Evolutionary conservation across 2,329 filamentous ascomycete species (phyloP).

Genomic region (Eutypella sp.): DNA sequence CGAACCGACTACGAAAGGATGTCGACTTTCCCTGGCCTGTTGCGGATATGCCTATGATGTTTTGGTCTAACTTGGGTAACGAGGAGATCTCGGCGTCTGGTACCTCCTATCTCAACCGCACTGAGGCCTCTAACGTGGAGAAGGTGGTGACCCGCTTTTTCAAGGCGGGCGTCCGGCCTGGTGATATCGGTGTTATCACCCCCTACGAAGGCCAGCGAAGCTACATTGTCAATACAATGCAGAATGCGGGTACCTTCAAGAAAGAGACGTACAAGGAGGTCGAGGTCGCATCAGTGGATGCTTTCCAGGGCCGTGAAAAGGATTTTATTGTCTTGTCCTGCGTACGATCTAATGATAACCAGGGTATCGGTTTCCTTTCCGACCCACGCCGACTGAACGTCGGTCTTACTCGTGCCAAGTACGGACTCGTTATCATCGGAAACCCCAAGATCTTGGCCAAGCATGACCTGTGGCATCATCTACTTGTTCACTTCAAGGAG

Average conservation of each 20-base stretch:
- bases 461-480: conserved; percentile 95
- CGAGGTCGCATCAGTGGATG: conserved; percentile 95
- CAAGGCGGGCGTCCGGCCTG: conserved; percentile 93
- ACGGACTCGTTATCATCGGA: conserved; percentile 90
- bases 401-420: conserved; percentile 93
- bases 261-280: conserved; percentile 99
- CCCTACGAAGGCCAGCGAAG: conserved; percentile 97
- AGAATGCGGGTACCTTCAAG: conserved; percentile 93
- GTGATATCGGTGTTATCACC: conserved; percentile 94
- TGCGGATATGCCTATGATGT: conserved; percentile 96
- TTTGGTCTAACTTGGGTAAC: conserved; percentile 96
- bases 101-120: conserved; percentile 96
- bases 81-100: conserved; percentile 98
- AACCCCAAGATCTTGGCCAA: conserved; percentile 98
- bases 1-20: conserved; percentile 82
- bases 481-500: conserved; percentile 95
- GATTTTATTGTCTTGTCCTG: conserved; percentile 98
- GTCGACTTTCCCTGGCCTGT: conserved; percentile 99
- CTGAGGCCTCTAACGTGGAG: conserved; percentile 94
- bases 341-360: conserved; percentile 96
- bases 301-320: conserved; percentile 98
- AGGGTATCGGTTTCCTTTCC: conserved; percentile 97
- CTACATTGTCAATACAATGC: conserved; percentile 99
- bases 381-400: conserved; percentile 97
- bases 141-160: conserved; percentile 98